Evolutionary conservation across 148 eudicot species (phyloP).

Genomic region (Cornus florida): DNA sequence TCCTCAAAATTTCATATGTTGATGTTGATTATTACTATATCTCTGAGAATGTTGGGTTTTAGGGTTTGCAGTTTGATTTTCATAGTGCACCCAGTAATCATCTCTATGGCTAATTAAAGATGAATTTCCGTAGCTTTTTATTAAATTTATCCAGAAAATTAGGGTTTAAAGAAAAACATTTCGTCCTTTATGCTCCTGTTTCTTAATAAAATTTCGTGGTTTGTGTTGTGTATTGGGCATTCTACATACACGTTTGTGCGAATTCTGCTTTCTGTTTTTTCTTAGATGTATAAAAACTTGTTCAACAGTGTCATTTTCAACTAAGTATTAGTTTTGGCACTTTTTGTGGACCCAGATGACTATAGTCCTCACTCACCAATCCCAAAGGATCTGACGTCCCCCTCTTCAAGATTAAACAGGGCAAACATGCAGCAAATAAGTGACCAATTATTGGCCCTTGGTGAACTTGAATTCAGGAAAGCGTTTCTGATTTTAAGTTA

Average conservation of each 20-base stretch:
- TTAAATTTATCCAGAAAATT: too few relatives aligned
- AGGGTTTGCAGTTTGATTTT: background rate
- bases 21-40: too few relatives aligned
- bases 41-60: too few relatives aligned
- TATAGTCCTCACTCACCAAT: background rate
- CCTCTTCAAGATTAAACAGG: conserved; percentile 13
- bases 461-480: conserved; percentile 57
- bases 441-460: conserved; percentile 30
- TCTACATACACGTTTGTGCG: background rate
- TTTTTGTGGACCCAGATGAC: background rate
- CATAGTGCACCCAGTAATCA: too few relatives aligned
- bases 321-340: background rate
- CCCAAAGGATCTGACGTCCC: background rate
- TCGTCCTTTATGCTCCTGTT: too few relatives aligned
- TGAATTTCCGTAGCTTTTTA: too few relatives aligned
- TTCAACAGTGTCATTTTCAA: background rate
- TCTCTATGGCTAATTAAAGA: too few relatives aligned
- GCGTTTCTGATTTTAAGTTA: conserved; percentile 60
- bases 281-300: background rate
- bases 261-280: background rate
- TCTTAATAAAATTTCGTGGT: too few relatives aligned
- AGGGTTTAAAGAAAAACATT: too few relatives aligned
- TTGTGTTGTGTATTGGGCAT: background rate
- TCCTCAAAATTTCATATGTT: background rate
- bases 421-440: conserved; percentile 2